Evolutionary conservation across 2,329 filamentous ascomycete genomes (phyloP).

Genomic region (Aureobasidium sp.): DNA sequence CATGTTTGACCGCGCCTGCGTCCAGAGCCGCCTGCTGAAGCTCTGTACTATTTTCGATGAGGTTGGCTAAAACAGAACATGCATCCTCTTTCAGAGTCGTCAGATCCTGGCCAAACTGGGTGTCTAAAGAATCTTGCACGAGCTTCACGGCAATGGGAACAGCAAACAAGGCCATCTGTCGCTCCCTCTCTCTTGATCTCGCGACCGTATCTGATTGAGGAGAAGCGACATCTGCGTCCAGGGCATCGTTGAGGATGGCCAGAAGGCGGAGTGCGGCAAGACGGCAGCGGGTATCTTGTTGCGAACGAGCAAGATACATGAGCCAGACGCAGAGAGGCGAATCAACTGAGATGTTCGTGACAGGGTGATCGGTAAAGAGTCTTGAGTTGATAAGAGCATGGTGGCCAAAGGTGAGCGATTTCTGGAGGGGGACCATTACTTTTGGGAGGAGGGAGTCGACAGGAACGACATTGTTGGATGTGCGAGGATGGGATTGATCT

Average conservation of each 20-base stretch:
- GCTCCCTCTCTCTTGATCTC: conserved; percentile 32
- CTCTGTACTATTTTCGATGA: conserved; percentile 70
- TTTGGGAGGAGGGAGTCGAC: conserved; percentile 18
- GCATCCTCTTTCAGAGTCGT: conserved; percentile 56
- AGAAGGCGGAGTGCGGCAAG: conserved; percentile 38
- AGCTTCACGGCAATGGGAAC: conserved; percentile 44
- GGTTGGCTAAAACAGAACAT: conserved; percentile 66
- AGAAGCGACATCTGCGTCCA: conserved; percentile 30
- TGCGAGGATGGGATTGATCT: background rate
- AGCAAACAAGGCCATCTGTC: conserved; percentile 39
- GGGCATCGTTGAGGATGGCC: conserved; percentile 29
- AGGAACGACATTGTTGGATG: background rate
- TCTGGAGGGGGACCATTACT: conserved; percentile 18
- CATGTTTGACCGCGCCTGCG: conserved; percentile 53
- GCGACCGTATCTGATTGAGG: conserved; percentile 26
- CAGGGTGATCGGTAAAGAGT: conserved; percentile 17
- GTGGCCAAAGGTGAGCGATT: conserved; percentile 17
- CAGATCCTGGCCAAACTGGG: conserved; percentile 43
- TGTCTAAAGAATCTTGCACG: conserved; percentile 32
- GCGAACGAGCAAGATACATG: conserved; percentile 37
- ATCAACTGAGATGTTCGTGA: conserved; percentile 36
- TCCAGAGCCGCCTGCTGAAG: conserved; percentile 80
- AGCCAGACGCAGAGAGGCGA: conserved; percentile 44
- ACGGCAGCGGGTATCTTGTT: conserved; percentile 33
- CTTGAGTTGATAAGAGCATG: conserved; percentile 14